phyloP scores from a whole-genome alignment of 2,329 filamentous ascomycete species.

The Parafenestella ontariensis region DNA sequence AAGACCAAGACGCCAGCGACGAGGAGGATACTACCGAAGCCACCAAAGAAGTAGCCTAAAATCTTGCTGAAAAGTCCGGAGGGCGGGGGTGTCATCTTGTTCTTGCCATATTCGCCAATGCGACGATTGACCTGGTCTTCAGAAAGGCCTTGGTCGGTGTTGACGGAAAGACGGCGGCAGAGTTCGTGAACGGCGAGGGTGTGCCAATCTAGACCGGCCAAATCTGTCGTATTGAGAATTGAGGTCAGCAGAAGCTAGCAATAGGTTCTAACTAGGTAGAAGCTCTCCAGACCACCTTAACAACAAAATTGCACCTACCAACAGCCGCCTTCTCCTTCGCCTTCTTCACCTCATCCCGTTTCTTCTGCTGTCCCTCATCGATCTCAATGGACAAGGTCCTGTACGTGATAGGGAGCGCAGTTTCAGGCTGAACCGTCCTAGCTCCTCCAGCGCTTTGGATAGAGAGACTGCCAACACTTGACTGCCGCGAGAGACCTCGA shows the following conservation, averaged over 20 bases:
- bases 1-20: slow-evolving; percentile 75
- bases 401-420: slow-evolving; percentile 54
- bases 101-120: slow-evolving; percentile 68
- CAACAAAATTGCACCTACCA: slow-evolving; percentile 23
- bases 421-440: slow-evolving; percentile 50
- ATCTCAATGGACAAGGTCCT: slow-evolving; percentile 56
- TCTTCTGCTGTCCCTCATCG: slow-evolving; percentile 40
- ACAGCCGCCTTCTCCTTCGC: slow-evolving; percentile 45
- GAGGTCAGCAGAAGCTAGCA: slow-evolving; percentile 21
- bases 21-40: slow-evolving; percentile 76
- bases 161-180: slow-evolving; percentile 65
- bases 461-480: slow-evolving; percentile 46
- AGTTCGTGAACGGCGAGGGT: slow-evolving; percentile 65
- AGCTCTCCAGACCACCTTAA: neutral
- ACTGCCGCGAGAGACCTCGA: slow-evolving; percentile 40
- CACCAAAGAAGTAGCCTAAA: slow-evolving; percentile 76
- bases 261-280: too few relatives aligned
- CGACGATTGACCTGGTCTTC: slow-evolving; percentile 63
- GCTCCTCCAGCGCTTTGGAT: slow-evolving; percentile 43
- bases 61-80: slow-evolving; percentile 66
- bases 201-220: slow-evolving; percentile 72
- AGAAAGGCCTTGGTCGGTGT: slow-evolving; percentile 65
- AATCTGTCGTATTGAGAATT: slow-evolving; percentile 18
- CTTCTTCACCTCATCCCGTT: slow-evolving; percentile 37
- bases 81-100: slow-evolving; percentile 70